Conservation (phyloP, 805 yeast species). For the Nakazawaea populi region DNA sequence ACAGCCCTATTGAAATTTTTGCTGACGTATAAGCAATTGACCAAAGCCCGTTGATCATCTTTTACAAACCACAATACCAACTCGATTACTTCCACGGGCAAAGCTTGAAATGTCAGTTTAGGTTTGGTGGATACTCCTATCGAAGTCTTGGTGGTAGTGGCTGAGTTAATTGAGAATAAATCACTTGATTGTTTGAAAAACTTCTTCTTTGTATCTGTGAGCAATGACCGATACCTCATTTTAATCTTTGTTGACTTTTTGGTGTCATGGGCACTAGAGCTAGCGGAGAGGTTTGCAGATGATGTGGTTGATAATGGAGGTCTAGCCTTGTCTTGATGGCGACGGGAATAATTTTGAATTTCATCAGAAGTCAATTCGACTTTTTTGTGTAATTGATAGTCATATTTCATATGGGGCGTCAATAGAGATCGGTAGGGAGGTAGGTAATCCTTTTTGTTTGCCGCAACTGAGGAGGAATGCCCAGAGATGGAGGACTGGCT, state of each 20-base stretch:
- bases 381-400: constrained; percentile 31
- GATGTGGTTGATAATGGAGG: constrained; percentile 11
- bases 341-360: constrained; percentile 25
- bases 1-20: constrained; percentile 44
- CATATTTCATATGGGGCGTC: constrained; percentile 43
- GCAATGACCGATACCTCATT: constrained; percentile 42
- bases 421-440: constrained; percentile 51
- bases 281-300: constrained; percentile 8
- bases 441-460: constrained; percentile 19
- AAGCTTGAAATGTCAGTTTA: constrained; percentile 18
- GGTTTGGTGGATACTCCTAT: background rate
- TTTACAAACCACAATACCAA: constrained; percentile 28
- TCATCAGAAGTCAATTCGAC: constrained; percentile 11
- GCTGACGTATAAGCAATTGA: constrained; percentile 44
- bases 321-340: constrained; percentile 23
- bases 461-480: background rate
- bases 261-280: background rate
- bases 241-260: constrained; percentile 19
- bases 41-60: constrained; percentile 33
- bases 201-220: constrained; percentile 26
- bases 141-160: constrained; percentile 10
- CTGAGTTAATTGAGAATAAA: constrained; percentile 29
- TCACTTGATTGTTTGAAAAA: constrained; percentile 30
- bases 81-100: constrained; percentile 40
- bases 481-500: background rate